Conservation (phyloP, 2,329 filamentous ascomycete species). For the Aspergillus pseudoterreus region DNA sequence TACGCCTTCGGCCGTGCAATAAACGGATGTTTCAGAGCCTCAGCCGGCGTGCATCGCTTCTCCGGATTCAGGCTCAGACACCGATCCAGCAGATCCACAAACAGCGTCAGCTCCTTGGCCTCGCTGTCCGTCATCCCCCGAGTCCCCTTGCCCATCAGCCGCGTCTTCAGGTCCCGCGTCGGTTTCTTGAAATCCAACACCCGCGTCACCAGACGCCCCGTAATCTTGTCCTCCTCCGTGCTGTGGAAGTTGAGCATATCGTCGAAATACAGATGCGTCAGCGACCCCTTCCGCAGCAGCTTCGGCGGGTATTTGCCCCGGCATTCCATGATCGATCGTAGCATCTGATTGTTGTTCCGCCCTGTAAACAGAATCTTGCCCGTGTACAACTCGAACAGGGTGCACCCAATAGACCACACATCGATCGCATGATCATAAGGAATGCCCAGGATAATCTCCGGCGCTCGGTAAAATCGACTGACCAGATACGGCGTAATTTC, state of each 20-base stretch:
- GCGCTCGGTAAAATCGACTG: slow-evolving; percentile 94
- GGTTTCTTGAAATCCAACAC: slow-evolving; percentile 59
- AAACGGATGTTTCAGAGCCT: slow-evolving; percentile 87
- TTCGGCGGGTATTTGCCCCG: slow-evolving; percentile 89
- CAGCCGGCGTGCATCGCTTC: slow-evolving; percentile 79
- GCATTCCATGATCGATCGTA: slow-evolving; percentile 92
- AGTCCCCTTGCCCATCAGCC: slow-evolving; percentile 68
- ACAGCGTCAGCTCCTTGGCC: slow-evolving; percentile 72
- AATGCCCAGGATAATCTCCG: slow-evolving; percentile 96
- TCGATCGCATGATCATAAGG: slow-evolving; percentile 92
- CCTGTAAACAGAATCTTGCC: slow-evolving; percentile 96
- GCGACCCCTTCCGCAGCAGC: slow-evolving; percentile 75
- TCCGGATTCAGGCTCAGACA: slow-evolving; percentile 89
- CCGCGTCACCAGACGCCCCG: slow-evolving; percentile 65
- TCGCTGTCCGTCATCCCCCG: slow-evolving; percentile 71
- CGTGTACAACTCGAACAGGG: slow-evolving; percentile 93
- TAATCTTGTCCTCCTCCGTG: slow-evolving; percentile 80
- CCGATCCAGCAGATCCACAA: slow-evolving; percentile 82
- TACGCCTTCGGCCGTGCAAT: slow-evolving; percentile 52
- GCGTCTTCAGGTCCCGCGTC: slow-evolving; percentile 74
- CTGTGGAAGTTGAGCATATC: slow-evolving; percentile 79
- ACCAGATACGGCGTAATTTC: slow-evolving; percentile 94
- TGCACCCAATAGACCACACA: slow-evolving; percentile 97
- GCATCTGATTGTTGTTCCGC: slow-evolving; percentile 96
- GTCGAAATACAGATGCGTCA: slow-evolving; percentile 77